Percentiles rank a stretch among this genome's conserved stretches.
Conservation (phyloP, 805 yeast genomes). For the Saccharomycopsis synnaedendra region DNA sequence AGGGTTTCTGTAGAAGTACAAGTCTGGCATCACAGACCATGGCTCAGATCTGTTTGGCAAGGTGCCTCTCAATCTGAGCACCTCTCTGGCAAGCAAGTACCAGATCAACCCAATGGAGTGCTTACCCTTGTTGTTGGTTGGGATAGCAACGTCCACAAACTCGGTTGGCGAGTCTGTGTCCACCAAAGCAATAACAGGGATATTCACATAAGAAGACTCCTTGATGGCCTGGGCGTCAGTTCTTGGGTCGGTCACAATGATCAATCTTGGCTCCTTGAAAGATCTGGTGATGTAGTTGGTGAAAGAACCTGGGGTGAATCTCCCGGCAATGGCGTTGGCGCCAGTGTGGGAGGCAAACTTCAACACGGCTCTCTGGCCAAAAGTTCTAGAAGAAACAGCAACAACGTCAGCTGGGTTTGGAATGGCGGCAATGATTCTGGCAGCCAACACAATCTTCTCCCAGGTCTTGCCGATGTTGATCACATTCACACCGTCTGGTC, state of each 20-base stretch:
- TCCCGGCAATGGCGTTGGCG: conserved; percentile 99
- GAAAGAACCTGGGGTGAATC: conserved; percentile 99
- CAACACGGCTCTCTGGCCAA: conserved; percentile 99
- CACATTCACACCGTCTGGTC: conserved; percentile 99
- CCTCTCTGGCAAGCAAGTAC: conserved; percentile 99
- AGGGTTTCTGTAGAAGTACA: conserved; percentile 99
- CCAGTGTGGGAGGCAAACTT: conserved; percentile 99
- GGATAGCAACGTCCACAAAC: conserved; percentile 98
- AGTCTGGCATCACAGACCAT: conserved; percentile 99
- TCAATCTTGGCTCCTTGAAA: conserved; percentile 99
- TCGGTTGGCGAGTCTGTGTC: conserved; percentile 99
- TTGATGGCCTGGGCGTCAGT: conserved; percentile 99
- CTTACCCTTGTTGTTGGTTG: conserved; percentile 99
- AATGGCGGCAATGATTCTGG: conserved; percentile 98
- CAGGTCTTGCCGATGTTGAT: conserved; percentile 99
- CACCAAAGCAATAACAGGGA: conserved; percentile 98
- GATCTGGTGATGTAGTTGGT: conserved; percentile 99
- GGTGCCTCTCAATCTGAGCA: conserved; percentile 96
- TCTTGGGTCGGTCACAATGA: conserved; percentile 99
- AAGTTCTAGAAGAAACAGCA: conserved; percentile 97
- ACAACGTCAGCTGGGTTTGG: conserved; percentile 98
- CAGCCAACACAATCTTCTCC: conserved; percentile 99
- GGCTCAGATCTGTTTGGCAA: conserved; percentile 91
- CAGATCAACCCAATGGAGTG: conserved; percentile 99
- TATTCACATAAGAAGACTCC: conserved; percentile 99